Percentiles rank a stretch among this genome's conserved stretches.
Evolutionary conservation across 768 basidiomycete genomes (phyloP).

Genomic region (Termitomyces sp.): DNA sequence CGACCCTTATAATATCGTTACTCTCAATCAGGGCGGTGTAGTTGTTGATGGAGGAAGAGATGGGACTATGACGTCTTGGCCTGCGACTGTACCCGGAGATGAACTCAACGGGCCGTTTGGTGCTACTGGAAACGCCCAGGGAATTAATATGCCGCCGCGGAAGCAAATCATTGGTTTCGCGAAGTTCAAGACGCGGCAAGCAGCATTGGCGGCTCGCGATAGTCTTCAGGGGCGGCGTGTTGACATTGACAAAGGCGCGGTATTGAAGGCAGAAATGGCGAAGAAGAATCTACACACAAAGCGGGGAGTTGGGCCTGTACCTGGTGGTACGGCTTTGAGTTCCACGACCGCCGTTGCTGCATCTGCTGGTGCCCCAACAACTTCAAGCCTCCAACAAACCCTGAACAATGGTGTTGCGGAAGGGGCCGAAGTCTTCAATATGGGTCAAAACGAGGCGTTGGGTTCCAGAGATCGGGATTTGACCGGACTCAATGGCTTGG

Average conservation of each 20-base stretch:
- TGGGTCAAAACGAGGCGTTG: slow-evolving; percentile 27
- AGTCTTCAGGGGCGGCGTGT: slow-evolving; percentile 86
- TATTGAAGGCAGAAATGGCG: slow-evolving; percentile 98
- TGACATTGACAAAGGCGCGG: slow-evolving; percentile 89
- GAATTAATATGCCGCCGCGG: slow-evolving; percentile 56
- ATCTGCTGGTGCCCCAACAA: slow-evolving; percentile 19
- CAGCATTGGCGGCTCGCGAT: slow-evolving; percentile 87
- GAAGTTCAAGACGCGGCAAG: slow-evolving; percentile 85
- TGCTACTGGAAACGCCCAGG: slow-evolving; percentile 22
- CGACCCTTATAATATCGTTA: slow-evolving; percentile 84
- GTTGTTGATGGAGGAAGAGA: slow-evolving; percentile 79
- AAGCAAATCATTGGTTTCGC: slow-evolving; percentile 99
- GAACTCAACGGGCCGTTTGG: slow-evolving; percentile 33
- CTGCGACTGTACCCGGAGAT: slow-evolving; percentile 34
- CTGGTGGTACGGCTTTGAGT: slow-evolving; percentile 24
- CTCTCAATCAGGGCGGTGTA: slow-evolving; percentile 79
- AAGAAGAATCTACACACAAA: slow-evolving; percentile 99
- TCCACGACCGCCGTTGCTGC: slow-evolving; percentile 20
- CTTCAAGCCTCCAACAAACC: slow-evolving; percentile 19
- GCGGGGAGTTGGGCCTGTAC: slow-evolving; percentile 75
- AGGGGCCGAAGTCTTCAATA: slow-evolving; percentile 22
- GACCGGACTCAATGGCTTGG: slow-evolving; percentile 46
- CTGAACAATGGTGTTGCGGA: slow-evolving; percentile 23
- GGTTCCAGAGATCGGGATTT: slow-evolving; percentile 47
- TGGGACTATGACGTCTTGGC: slow-evolving; percentile 71